Conservation (phyloP, 2,329 filamentous ascomycete species). For the Neonectria coccinea region DNA sequence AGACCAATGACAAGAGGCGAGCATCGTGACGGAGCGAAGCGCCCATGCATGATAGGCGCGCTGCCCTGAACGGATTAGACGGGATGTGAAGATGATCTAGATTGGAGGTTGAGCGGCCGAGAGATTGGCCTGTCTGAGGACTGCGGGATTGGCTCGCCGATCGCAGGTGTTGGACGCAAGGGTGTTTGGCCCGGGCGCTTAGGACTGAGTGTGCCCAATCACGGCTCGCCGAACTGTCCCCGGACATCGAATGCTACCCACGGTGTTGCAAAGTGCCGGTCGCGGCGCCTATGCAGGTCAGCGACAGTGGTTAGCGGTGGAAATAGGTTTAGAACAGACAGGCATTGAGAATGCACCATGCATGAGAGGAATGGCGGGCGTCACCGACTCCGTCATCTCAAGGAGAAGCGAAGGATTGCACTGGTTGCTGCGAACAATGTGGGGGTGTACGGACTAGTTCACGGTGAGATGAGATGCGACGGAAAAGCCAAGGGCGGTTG, state of each 20-base stretch:
- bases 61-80: conserved; percentile 9
- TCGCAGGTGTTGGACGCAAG: conserved; percentile 16
- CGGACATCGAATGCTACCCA: conserved; percentile 30
- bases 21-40: conserved; percentile 29
- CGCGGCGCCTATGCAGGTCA: conserved; percentile 38
- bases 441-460: too few relatives aligned
- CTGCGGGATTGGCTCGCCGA: conserved; percentile 36
- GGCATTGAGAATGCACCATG: conserved; percentile 2
- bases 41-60: conserved; percentile 46
- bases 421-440: not conserved
- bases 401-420: not conserved
- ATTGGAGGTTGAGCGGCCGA: conserved; percentile 24
- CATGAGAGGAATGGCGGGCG: conserved; percentile 15
- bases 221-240: conserved; percentile 10
- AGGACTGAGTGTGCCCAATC: conserved; percentile 36
- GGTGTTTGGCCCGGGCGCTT: conserved; percentile 39
- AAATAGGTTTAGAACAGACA: conserved; percentile 7
- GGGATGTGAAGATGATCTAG: conserved; percentile 29
- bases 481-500: not conserved
- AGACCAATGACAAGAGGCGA: conserved; percentile 33
- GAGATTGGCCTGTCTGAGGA: conserved; percentile 30
- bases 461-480: too few relatives aligned
- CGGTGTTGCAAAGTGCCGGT: conserved; percentile 29
- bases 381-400: conserved; percentile 1
- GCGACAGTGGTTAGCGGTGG: conserved; percentile 21